Conservation (phyloP, 2,329 filamentous ascomycete species). For the Eutypella sp. region DNA sequence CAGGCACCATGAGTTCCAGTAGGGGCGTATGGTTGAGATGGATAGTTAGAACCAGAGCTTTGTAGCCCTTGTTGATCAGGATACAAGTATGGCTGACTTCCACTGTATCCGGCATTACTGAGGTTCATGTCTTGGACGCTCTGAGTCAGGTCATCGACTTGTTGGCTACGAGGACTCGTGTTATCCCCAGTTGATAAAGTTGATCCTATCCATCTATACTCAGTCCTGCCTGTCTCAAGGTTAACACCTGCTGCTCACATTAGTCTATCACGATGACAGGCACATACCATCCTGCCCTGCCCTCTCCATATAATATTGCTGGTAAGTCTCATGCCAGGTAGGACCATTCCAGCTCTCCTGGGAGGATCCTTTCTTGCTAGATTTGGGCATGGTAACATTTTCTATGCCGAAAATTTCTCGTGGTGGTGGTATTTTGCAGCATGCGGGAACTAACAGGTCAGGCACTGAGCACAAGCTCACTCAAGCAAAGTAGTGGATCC, state of each 20-base stretch:
- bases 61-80: conserved; percentile 3
- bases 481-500: conserved; percentile 12
- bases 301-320: conserved; percentile 18
- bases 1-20: not conserved
- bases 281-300: conserved; percentile 21
- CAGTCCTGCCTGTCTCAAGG: conserved; percentile 12
- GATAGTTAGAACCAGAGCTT: not conserved
- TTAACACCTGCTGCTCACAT: conserved; percentile 8
- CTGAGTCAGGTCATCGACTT: conserved; percentile 13
- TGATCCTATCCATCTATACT: conserved; percentile 14
- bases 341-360: conserved; percentile 21
- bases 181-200: conserved; percentile 11
- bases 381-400: conserved; percentile 26
- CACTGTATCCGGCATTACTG: conserved; percentile 10
- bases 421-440: conserved; percentile 13
- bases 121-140: conserved; percentile 14
- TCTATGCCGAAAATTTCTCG: conserved; percentile 13
- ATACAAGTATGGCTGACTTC: conserved; percentile 8
- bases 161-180: conserved; percentile 18
- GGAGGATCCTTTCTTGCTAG: conserved; percentile 19
- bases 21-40: not conserved
- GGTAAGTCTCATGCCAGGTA: conserved; percentile 18
- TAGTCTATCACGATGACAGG: conserved; percentile 1
- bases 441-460: conserved; percentile 13
- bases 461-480: conserved; percentile 15